Evolutionary conservation across 148 eudicot genomes (phyloP).

Genomic region (Arctostaphylos glauca): DNA sequence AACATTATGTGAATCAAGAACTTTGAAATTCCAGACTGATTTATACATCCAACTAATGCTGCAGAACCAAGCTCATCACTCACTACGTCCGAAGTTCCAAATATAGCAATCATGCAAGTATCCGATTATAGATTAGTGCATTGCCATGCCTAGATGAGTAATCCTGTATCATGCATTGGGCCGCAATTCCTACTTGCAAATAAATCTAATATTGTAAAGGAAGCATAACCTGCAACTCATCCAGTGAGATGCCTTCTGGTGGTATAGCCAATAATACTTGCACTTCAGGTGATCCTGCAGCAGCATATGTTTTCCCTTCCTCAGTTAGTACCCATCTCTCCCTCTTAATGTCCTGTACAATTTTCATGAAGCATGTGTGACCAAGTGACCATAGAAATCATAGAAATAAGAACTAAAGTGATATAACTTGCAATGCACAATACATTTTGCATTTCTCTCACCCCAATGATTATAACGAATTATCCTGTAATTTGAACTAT

Average conservation of each 20-base stretch:
- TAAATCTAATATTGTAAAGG: background rate
- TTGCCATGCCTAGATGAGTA: background rate
- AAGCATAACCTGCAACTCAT: constrained; percentile 59
- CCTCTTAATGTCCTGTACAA: constrained; percentile 73
- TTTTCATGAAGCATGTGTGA: constrained; percentile 8
- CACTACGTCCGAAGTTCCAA: background rate
- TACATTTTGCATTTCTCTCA: background rate
- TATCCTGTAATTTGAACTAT: background rate
- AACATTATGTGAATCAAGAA: background rate
- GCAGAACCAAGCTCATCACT: background rate
- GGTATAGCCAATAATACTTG: constrained; percentile 71
- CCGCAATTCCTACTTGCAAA: background rate
- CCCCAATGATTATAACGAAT: background rate
- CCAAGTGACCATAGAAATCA: background rate
- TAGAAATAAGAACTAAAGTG: background rate
- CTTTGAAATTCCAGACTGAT: background rate
- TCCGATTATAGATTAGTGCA: background rate
- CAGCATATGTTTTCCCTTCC: constrained; percentile 72
- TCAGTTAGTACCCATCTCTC: constrained; percentile 79
- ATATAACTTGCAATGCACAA: background rate
- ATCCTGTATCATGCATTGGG: background rate
- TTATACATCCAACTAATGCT: background rate
- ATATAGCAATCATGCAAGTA: background rate
- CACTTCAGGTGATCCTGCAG: constrained; percentile 76
- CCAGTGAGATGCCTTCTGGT: constrained; percentile 68